These are phyloP conservation scores for Cladosporium sphaerospermum DNA, from an alignment of 2,329 filamentous ascomycete genomes.

Conservation along the genomic window DNA sequence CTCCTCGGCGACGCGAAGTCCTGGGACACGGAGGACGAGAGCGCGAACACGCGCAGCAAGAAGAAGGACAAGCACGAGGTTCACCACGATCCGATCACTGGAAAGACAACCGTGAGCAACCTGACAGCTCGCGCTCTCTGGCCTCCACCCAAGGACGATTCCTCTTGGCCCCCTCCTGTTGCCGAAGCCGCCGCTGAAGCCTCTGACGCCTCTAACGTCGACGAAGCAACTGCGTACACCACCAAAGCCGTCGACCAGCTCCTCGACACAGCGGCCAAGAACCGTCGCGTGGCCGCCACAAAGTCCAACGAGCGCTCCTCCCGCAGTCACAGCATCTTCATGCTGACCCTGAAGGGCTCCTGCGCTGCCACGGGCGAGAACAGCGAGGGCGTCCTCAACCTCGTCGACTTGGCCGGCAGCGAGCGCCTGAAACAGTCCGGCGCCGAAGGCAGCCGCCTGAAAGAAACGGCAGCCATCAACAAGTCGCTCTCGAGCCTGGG, in stretches of 20 bases:
- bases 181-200: slow-evolving; percentile 3
- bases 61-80: slow-evolving; percentile 79
- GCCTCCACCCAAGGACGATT: slow-evolving; percentile 66
- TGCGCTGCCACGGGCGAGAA: slow-evolving; percentile 73
- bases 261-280: slow-evolving; percentile 71
- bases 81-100: slow-evolving; percentile 73
- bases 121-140: slow-evolving; percentile 72
- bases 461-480: slow-evolving; percentile 97
- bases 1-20: slow-evolving; percentile 67
- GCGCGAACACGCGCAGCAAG: slow-evolving; percentile 23
- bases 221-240: slow-evolving; percentile 21
- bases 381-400: slow-evolving; percentile 87
- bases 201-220: neutral
- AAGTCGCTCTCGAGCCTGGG: slow-evolving; percentile 85
- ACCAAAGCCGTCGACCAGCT: slow-evolving; percentile 25
- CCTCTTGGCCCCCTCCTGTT: slow-evolving; percentile 21
- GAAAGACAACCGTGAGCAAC: slow-evolving; percentile 76
- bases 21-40: slow-evolving; percentile 44
- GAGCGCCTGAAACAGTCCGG: slow-evolving; percentile 84
- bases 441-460: slow-evolving; percentile 77
- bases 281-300: slow-evolving; percentile 90
- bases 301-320: slow-evolving; percentile 94
- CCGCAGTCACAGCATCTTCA: slow-evolving; percentile 92
- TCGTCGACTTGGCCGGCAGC: slow-evolving; percentile 91
- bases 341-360: slow-evolving; percentile 61